Evolutionary conservation across 2,329 filamentous ascomycete genomes (phyloP).

Genomic region (Aspergillus oerlinghausenensis): DNA sequence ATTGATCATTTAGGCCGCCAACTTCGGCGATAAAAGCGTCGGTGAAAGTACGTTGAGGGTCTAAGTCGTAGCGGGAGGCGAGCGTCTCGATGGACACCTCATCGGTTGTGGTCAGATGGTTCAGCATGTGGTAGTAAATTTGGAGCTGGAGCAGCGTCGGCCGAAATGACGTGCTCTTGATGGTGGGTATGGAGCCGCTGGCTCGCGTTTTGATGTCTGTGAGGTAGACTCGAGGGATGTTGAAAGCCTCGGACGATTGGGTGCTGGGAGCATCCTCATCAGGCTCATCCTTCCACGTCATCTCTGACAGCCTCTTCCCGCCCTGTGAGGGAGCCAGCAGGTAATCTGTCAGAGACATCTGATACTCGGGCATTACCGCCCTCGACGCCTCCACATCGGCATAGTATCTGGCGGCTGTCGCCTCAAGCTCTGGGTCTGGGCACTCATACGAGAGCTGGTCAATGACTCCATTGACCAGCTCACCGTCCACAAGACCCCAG

Average conservation of each 20-base stretch:
- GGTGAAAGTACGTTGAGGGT: conserved; percentile 63
- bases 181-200: conserved; percentile 57
- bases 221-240: conserved; percentile 58
- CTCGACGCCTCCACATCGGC: conserved; percentile 33
- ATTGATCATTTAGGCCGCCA: conserved; percentile 63
- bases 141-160: conserved; percentile 84
- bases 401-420: conserved; percentile 47
- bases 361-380: conserved; percentile 38
- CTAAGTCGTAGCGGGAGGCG: conserved; percentile 66
- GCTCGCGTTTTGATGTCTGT: conserved; percentile 82
- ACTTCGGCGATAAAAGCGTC: conserved; percentile 75
- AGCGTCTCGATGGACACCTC: conserved; percentile 65
- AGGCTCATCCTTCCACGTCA: conserved; percentile 16
- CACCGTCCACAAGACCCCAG: conserved; percentile 77
- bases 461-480: conserved; percentile 84
- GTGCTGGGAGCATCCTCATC: conserved; percentile 9
- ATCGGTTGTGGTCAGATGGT: conserved; percentile 62
- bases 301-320: conserved; percentile 32
- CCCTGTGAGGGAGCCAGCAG: conserved; percentile 35
- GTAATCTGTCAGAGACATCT: conserved; percentile 44
- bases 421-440: conserved; percentile 67
- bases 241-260: conserved; percentile 18
- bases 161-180: conserved; percentile 57
- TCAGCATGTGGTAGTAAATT: conserved; percentile 82
- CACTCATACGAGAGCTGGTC: conserved; percentile 77